These are phyloP conservation scores for Xylaria sp. DNA, from an alignment of 2,329 filamentous ascomycete genomes.

Conservation along the genomic window DNA sequence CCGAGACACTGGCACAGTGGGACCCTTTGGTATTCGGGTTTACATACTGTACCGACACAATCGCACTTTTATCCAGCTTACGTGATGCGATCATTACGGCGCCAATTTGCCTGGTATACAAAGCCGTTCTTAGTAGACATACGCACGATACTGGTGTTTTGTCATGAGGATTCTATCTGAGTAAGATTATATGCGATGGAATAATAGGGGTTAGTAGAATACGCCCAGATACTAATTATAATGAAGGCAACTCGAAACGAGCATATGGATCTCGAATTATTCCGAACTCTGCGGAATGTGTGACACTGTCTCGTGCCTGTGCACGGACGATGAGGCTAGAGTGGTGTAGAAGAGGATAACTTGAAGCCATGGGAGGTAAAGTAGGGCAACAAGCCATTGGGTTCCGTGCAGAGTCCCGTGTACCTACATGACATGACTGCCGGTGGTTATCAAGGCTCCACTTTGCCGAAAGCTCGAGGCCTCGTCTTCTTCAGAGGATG, in stretches of 20 bases:
- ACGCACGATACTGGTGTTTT: conserved; percentile 11
- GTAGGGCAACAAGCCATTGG: conserved; percentile 4
- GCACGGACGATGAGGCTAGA: conserved; percentile 16
- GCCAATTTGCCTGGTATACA: conserved; percentile 9
- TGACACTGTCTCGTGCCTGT: conserved; percentile 2
- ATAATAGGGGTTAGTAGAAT: not conserved
- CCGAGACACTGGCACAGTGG: conserved; percentile 8
- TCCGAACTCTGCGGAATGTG: not conserved
- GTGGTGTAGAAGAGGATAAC: not conserved
- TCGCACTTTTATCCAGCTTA: no score
- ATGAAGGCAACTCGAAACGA: not conserved
- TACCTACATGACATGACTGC: not conserved
- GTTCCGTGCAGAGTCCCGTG: conserved; percentile 3
- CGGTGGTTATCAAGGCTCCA: not conserved
- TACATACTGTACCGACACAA: conserved; percentile 8
- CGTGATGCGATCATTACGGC: conserved; percentile 9
- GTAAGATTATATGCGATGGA: not conserved
- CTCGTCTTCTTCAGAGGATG: conserved; percentile 4
- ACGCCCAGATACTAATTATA: conserved; percentile 3
- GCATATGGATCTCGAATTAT: not conserved
- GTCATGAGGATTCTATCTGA: not conserved
- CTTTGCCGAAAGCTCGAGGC: conserved; percentile 23
- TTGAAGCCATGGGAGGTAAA: no score
- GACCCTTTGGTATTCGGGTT: not conserved
- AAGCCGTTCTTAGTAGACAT: conserved; percentile 9